Evolutionary conservation across 768 basidiomycete species (phyloP), one percentile per base, ranked within the genome.

Genomic region (Pulveroboletus sp.): DNA sequence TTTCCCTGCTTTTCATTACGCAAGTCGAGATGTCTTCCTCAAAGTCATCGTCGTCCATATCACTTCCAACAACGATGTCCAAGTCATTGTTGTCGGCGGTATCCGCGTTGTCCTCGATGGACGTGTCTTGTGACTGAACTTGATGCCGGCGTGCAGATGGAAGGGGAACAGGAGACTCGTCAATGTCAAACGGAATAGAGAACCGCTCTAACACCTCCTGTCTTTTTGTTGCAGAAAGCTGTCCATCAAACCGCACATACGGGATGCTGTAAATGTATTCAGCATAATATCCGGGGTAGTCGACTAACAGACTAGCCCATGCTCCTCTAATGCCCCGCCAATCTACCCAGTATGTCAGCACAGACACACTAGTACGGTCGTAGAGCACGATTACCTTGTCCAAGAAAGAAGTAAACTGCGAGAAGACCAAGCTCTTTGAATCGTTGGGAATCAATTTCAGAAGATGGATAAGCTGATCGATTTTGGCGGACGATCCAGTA

Each of bases 371-470:
- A 32, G 0, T 17, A 28, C 26, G 2, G 6, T 14, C 8, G 3
- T 24, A 32, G 33, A 32, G 32, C 4, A 37, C 30, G 28, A 26
- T 43, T 52, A 85, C 89, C 72, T 89, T 86, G 70, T 89, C 85
- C 46, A 93, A 66, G 69, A 90, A 93, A 3, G 81, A 78, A 4
- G 90, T 94, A 60, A 93, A 94, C 58, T 94, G 92, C 3, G 88
- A 91, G 62, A 94, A 94, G 1, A 94, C 89, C 3, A 94, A 71
- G 3, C 86, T 85, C 66, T 94, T 94, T 54, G 91, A 86, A 1
- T 74, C 77, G 4, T 58, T 52, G 0, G 87, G 86, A 6, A 81
- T 86, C 11, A 92, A 66, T 52, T 77, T 73, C 38, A 94, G 73
- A 38, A 92, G 76, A 46, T 86, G 78, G 18, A 91, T 64, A 14